A percentile compares a stretch with the other conserved stretches of the same genome.
These are phyloP conservation scores for Trichoderma atroviride DNA, from an alignment of 2,329 filamentous ascomycete genomes.

Conservation along the genomic window DNA sequence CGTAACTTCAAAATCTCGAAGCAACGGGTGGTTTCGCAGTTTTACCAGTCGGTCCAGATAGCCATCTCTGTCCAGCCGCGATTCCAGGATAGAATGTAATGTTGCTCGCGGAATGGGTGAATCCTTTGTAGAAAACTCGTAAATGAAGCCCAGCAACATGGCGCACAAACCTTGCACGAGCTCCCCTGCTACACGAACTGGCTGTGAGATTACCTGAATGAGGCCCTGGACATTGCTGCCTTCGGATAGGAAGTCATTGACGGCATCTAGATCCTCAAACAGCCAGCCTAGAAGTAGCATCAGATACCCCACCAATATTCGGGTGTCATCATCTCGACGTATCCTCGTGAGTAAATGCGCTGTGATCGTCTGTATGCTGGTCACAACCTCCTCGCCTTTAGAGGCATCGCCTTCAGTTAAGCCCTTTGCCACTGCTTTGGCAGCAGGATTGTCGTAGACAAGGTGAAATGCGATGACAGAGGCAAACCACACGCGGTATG, in stretches of 20 bases:
- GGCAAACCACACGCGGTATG: constrained; percentile 89
- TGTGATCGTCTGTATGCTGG: constrained; percentile 84
- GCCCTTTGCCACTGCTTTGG: constrained; percentile 77
- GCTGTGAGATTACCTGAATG: constrained; percentile 70
- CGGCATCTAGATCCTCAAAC: constrained; percentile 87
- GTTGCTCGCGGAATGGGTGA: constrained; percentile 83
- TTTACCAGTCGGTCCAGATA: constrained; percentile 82
- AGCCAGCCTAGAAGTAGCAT: constrained; percentile 90
- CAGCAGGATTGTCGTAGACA: constrained; percentile 75
- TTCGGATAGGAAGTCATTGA: constrained; percentile 91
- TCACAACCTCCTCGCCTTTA: constrained; percentile 91
- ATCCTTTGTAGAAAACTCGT: constrained; percentile 97
- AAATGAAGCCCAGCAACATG: constrained; percentile 82
- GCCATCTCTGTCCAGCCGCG: constrained; percentile 79
- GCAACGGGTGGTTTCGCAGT: constrained; percentile 73
- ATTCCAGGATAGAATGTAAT: constrained; percentile 75
- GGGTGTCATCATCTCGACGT: constrained; percentile 73
- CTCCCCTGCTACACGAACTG: constrained; percentile 59
- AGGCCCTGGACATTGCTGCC: constrained; percentile 89
- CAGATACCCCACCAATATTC: constrained; percentile 80
- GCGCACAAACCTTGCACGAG: constrained; percentile 82
- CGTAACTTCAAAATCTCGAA: constrained; percentile 88
- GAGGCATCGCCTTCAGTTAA: constrained; percentile 88
- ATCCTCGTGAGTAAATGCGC: constrained; percentile 83
- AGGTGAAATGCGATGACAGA: constrained; percentile 85